Percentiles rank a stretch among this genome's conserved stretches.
These are phyloP conservation scores for Candida ovalis DNA, from an alignment of 805 yeast species.

Conservation along the genomic window DNA sequence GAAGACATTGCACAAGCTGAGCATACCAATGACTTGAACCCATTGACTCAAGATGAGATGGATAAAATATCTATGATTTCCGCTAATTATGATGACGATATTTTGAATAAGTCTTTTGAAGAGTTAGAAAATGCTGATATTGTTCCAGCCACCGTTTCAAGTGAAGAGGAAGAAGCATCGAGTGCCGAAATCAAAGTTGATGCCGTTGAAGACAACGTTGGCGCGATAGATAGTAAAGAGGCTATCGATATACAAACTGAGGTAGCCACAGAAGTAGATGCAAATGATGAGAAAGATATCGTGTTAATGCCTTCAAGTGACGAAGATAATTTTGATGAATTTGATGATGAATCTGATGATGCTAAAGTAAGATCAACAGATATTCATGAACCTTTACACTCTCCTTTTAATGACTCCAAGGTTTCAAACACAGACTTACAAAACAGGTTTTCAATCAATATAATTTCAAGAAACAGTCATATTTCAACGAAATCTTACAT, in stretches of 20 bases:
- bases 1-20: constrained; percentile 12
- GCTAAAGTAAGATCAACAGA: neutral
- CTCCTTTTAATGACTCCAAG: neutral
- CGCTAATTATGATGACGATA: neutral
- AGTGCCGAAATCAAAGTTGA: neutral
- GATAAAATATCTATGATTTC: constrained; percentile 14
- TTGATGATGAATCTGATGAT: constrained; percentile 3
- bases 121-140: neutral
- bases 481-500: constrained; percentile 46
- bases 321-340: constrained; percentile 5
- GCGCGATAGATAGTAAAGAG: neutral
- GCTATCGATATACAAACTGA: neutral
- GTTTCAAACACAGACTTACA: constrained; percentile 2
- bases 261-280: neutral
- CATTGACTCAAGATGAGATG: constrained; percentile 15
- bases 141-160: no score
- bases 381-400: neutral
- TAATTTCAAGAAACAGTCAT: constrained; percentile 34
- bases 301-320: neutral
- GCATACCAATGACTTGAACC: neutral
- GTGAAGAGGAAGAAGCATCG: neutral
- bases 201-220: no score
- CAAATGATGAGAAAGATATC: neutral
- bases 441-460: constrained; percentile 23
- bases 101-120: neutral